A percentile compares a stretch with the other conserved stretches of the same genome.
phyloP scores from a whole-genome alignment of 2,329 filamentous ascomycete species.

The Hypomyces rosellus region DNA sequence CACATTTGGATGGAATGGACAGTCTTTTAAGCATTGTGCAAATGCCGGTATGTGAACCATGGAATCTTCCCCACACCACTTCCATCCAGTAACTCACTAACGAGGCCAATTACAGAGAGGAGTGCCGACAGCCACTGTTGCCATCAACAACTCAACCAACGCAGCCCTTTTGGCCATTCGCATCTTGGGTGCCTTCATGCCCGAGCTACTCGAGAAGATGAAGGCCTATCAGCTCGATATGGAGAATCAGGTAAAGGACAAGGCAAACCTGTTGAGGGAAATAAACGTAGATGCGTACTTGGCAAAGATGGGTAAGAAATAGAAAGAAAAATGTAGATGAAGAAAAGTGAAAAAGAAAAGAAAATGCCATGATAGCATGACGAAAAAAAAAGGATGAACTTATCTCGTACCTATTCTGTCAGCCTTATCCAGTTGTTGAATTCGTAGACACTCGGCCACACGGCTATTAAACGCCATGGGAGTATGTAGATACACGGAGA shows the following conservation, averaged over 20 bases:
- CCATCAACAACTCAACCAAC: conserved; percentile 75
- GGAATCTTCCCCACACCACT: not conserved
- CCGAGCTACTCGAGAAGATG: conserved; percentile 51
- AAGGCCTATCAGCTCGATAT: conserved; percentile 56
- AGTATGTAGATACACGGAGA: no score
- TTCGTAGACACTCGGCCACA: no score
- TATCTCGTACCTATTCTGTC: no score
- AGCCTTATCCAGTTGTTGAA: no score
- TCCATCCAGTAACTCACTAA: no score
- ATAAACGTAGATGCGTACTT: conserved; percentile 54
- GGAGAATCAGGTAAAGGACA: conserved; percentile 56
- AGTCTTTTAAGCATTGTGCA: conserved; percentile 68
- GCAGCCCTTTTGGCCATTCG: conserved; percentile 65
- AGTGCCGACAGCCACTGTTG: conserved; percentile 68
- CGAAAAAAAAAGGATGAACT: no score
- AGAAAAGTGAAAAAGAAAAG: no score
- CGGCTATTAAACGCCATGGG: no score
- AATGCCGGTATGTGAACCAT: conserved; percentile 55
- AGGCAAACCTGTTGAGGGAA: conserved; percentile 52
- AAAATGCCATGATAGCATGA: no score
- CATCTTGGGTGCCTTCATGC: conserved; percentile 55
- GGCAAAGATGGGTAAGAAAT: conserved; percentile 29
- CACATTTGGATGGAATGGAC: conserved; percentile 64
- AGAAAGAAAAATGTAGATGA: not conserved
- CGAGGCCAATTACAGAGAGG: conserved; percentile 44